These are phyloP conservation scores for Typha latifolia DNA, from an alignment of 176 grass and related monocot species.

Conservation along the genomic window DNA sequence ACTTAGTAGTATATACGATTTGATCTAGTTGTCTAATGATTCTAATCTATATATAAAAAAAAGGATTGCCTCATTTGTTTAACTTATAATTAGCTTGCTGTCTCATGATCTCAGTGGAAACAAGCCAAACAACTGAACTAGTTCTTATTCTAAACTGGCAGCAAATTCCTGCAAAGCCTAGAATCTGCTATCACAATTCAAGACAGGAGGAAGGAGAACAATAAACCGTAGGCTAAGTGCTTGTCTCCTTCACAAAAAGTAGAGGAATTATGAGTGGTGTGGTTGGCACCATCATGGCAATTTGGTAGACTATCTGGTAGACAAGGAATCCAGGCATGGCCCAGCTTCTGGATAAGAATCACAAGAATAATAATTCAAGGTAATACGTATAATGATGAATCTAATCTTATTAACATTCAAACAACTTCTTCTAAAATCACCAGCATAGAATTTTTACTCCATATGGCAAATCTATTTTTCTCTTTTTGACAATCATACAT, in stretches of 20 bases:
- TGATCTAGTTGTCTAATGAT: no score
- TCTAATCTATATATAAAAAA: no score
- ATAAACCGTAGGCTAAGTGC: slow-evolving; percentile 28
- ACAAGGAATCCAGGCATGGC: neutral
- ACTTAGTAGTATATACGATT: no score
- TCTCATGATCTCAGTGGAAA: no score
- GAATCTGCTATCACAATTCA: slow-evolving; percentile 24
- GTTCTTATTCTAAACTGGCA: no score
- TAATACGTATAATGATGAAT: neutral
- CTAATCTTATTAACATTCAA: neutral
- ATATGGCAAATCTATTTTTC: no score
- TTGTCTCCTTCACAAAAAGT: slow-evolving; percentile 29
- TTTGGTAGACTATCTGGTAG: neutral
- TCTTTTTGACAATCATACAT: no score
- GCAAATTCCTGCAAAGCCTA: neutral
- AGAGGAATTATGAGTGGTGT: neutral
- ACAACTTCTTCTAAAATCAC: no score
- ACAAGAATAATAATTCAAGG: neutral
- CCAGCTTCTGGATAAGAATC: neutral
- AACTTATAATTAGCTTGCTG: no score
- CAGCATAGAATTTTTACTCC: no score
- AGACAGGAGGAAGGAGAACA: slow-evolving; percentile 14
- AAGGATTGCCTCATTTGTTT: no score
- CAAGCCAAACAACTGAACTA: no score
- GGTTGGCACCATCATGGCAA: neutral